Conservation (phyloP, 352 stramenopile genomes). For the Blastocystis sp. region DNA sequence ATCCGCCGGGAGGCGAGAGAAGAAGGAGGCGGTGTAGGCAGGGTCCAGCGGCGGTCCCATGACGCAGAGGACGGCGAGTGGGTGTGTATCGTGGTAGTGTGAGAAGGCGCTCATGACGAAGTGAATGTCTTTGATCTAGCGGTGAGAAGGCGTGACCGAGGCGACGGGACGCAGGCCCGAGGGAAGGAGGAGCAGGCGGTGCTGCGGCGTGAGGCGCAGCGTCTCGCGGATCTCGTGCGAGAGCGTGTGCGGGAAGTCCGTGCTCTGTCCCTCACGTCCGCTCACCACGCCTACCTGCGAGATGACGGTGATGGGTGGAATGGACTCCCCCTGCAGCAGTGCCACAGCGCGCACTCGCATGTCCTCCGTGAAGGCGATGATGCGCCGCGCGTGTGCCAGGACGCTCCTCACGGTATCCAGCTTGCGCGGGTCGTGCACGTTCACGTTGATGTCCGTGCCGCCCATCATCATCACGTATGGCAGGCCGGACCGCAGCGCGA, state of each 20-base stretch:
- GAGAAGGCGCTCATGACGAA: constrained; percentile 46
- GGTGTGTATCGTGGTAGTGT: constrained; percentile 30
- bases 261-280: neutral
- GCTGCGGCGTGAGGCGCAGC: neutral
- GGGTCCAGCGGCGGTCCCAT: constrained; percentile 59
- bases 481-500: neutral
- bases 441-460: constrained; percentile 69
- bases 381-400: neutral
- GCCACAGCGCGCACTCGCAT: constrained; percentile 12
- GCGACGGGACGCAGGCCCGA: constrained; percentile 53
- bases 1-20: neutral
- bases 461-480: constrained; percentile 62
- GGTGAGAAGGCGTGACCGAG: neutral
- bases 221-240: constrained; percentile 18
- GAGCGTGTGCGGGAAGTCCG: neutral
- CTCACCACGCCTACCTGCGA: neutral
- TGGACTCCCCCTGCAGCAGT: neutral
- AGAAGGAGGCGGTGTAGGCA: constrained; percentile 42
- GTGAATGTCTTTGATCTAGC: constrained; percentile 45
- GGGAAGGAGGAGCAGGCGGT: constrained; percentile 57
- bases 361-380: constrained; percentile 65
- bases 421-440: neutral
- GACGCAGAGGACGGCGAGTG: constrained; percentile 21
- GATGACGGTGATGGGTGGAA: constrained; percentile 60
- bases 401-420: constrained; percentile 13